A percentile compares a stretch with the other conserved stretches of the same genome.
These are phyloP conservation scores for Trichosporon inkin DNA, from an alignment of 1,284 basidiomycete species.

Conservation along the genomic window DNA sequence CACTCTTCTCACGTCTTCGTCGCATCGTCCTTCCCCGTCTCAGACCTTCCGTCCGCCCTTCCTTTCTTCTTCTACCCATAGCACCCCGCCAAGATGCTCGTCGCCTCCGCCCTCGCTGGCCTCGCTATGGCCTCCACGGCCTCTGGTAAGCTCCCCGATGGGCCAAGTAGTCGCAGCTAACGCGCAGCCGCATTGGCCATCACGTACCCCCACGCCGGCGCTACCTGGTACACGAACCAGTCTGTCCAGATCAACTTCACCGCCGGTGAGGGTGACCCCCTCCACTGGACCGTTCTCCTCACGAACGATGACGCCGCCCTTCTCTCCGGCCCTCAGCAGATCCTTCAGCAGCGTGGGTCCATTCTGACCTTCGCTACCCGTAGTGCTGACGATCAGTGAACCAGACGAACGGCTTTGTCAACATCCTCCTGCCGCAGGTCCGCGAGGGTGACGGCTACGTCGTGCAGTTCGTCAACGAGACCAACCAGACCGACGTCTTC, in stretches of 20 bases:
- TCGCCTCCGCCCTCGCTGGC: constrained; percentile 1
- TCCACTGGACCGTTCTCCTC: constrained; percentile 39
- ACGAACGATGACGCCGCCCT: constrained; percentile 32
- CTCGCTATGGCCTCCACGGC: constrained; percentile 3
- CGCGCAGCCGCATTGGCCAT: constrained; percentile 37
- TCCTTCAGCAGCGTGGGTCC: constrained; percentile 43
- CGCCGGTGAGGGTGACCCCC: constrained; percentile 32
- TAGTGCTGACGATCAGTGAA: neutral
- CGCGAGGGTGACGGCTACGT: constrained; percentile 43
- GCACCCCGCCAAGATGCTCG: neutral
- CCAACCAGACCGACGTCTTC: constrained; percentile 51
- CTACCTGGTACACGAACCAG: constrained; percentile 44
- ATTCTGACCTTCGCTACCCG: neutral
- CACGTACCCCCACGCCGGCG: constrained; percentile 33
- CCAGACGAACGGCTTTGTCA: constrained; percentile 26
- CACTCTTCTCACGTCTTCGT: neutral
- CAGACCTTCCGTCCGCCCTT: neutral
- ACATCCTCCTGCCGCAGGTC: constrained; percentile 33
- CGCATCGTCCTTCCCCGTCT: neutral
- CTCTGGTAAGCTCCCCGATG: neutral
- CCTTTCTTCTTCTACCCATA: neutral
- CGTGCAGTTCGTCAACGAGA: constrained; percentile 54
- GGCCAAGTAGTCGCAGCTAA: neutral
- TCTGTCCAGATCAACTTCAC: constrained; percentile 48
- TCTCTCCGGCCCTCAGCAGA: constrained; percentile 32